These are phyloP conservation scores for Xerocomus potaroensis DNA, from an alignment of 768 basidiomycete species.

Conservation along the genomic window DNA sequence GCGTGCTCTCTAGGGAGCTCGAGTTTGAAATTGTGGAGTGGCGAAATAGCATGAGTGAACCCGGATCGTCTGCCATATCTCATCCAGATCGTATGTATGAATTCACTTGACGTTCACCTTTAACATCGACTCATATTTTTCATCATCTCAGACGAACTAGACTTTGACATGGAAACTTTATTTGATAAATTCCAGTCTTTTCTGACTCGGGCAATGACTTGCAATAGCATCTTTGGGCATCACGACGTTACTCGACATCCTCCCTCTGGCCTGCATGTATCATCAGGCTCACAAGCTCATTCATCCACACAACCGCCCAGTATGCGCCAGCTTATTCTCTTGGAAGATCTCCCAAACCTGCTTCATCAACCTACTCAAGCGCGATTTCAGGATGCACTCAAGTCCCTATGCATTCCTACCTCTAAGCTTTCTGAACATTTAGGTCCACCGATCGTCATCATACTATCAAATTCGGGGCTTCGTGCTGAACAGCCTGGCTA, in stretches of 20 bases:
- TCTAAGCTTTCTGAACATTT: conserved; percentile 18
- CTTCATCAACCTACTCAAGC: conserved; percentile 64
- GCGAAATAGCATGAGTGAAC: conserved; percentile 64
- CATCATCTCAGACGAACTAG: conserved; percentile 10
- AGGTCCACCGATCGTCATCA: conserved; percentile 65
- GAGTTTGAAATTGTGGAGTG: conserved; percentile 84
- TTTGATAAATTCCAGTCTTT: conserved; percentile 75
- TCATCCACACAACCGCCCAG: conserved; percentile 2
- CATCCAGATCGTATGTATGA: conserved; percentile 7
- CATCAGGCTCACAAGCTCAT: conserved; percentile 1
- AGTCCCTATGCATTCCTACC: conserved; percentile 43
- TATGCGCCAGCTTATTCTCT: conserved; percentile 62
- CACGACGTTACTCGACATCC: conserved; percentile 7
- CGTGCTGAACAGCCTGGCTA: conserved; percentile 59
- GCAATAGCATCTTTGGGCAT: conserved; percentile 46
- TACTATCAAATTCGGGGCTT: conserved; percentile 79
- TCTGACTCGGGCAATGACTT: conserved; percentile 62
- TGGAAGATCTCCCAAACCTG: conserved; percentile 92
- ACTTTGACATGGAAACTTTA: conserved; percentile 24
- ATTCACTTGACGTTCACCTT: background rate
- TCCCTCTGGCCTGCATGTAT: conserved; percentile 3
- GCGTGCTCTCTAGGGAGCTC: conserved; percentile 69
- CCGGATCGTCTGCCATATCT: conserved; percentile 19
- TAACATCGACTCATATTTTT: background rate
- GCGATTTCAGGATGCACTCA: conserved; percentile 68